These are phyloP conservation scores for Acrocalymma vagum DNA, from an alignment of 2,329 filamentous ascomycete species.

Conservation along the genomic window DNA sequence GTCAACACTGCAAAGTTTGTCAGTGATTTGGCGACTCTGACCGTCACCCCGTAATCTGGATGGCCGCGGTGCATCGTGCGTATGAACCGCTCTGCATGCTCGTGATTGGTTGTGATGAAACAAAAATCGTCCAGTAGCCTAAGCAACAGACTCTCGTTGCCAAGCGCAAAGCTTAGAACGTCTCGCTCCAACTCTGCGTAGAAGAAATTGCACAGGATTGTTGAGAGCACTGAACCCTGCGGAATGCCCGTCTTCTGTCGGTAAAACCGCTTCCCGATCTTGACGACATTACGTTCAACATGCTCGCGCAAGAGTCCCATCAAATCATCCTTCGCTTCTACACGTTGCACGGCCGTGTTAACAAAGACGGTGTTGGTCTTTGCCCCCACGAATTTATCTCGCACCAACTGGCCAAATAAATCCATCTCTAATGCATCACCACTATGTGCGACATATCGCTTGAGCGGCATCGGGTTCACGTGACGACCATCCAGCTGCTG, in stretches of 20 bases:
- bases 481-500: constrained; percentile 39
- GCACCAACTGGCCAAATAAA: constrained; percentile 43
- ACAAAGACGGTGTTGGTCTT: constrained; percentile 78
- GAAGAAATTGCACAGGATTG: constrained; percentile 91
- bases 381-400: constrained; percentile 32
- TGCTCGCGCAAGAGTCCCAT: constrained; percentile 79
- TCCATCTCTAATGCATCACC: constrained; percentile 35
- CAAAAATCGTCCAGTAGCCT: constrained; percentile 93
- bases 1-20: constrained; percentile 80
- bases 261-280: constrained; percentile 87
- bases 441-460: constrained; percentile 52
- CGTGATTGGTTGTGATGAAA: constrained; percentile 76
- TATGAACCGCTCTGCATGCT: constrained; percentile 76
- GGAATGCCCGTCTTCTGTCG: constrained; percentile 90
- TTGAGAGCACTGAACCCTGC: constrained; percentile 89
- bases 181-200: constrained; percentile 85
- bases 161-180: constrained; percentile 71
- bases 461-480: constrained; percentile 41
- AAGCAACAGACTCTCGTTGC: constrained; percentile 72
- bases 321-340: constrained; percentile 66
- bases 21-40: constrained; percentile 81
- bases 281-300: constrained; percentile 84
- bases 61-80: constrained; percentile 81
- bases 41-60: constrained; percentile 79
- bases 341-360: constrained; percentile 68